These are phyloP conservation scores for Ampelocalamus luodianensis DNA, from an alignment of 176 grass and related monocot genomes.

Conservation along the genomic window DNA sequence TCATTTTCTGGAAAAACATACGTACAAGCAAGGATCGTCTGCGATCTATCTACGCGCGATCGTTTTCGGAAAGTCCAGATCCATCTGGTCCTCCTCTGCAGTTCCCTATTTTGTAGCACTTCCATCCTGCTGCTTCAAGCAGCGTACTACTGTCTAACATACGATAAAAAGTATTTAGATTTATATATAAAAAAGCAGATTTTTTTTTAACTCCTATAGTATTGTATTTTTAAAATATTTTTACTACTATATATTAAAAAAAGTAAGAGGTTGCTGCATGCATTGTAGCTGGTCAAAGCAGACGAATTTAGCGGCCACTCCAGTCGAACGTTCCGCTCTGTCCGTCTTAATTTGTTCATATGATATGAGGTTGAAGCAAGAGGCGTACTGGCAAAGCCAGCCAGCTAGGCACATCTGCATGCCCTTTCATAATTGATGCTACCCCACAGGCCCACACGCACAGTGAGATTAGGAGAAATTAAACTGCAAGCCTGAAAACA, in stretches of 20 bases:
- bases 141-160: background rate
- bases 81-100: background rate
- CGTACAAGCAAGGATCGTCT: too few species aligned
- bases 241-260: too few species aligned
- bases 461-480: background rate
- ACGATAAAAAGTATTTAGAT: too few species aligned
- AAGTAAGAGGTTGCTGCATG: background rate
- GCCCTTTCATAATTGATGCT: too few species aligned
- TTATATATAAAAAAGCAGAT: too few species aligned
- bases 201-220: too few species aligned
- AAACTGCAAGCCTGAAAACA: too few species aligned
- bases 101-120: background rate
- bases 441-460: background rate
- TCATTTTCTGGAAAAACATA: too few species aligned
- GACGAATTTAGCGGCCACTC: background rate
- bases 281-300: background rate
- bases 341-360: background rate
- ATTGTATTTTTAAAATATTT: too few species aligned
- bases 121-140: background rate
- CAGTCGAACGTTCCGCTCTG: background rate
- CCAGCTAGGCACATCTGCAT: too few species aligned
- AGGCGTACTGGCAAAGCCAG: too few species aligned
- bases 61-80: background rate
- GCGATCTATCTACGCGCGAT: too few species aligned
- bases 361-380: background rate